Base-by-base conservation (phyloP, 495 filamentous ascomycete genomes). In the Astrothelium subdiscretum region DNA sequence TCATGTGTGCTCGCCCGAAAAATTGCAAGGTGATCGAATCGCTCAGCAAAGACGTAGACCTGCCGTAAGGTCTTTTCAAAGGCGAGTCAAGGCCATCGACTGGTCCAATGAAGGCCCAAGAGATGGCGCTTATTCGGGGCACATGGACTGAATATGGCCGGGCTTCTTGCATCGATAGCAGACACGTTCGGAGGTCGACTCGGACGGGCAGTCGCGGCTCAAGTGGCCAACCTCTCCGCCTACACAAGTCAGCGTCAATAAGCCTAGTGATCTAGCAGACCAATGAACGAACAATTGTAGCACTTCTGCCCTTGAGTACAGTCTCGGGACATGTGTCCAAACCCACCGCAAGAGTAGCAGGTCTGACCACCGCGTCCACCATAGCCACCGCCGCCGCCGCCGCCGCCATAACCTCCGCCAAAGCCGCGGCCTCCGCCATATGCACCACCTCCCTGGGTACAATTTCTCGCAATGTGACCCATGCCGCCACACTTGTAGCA, bases 121-220 rank as follows among this genome's bases (percentile, higher is more conserved):
- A 12, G 26, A 18, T 22, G 4, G 57, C 35, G 51, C 62, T 74
- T 80, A 86, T 75, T 89, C 90, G 63, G 91, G 87, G 85, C 94
- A 98, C 67, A 86, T 82, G 62, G 90, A 82, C 83, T 97, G 94
- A 71, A 97, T 85, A 79, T 98, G 94, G 69, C 94, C 94, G 62
- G 91, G 86, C 79, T 96, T 89, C 83, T 96, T 95, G 90, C 94
- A 97, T 70, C 92, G 94, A 81, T 98, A 98, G 85, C 94, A 98
- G 71, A 92, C 91, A 69, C 95, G 90, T 82, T 97, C 94, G 71
- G 84, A 84, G 63, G 83, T 82, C 57, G 87, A 85, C 76, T 96
- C 92, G 67, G 91, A 88, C 60, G 91, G 89, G 82, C 94, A 98
- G 72, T 98, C 94, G 61, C 94, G 89, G 63, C 88, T 92, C 67